These are phyloP conservation scores for Agrocybe pediades DNA, from an alignment of 768 basidiomycete genomes.

Conservation along the genomic window DNA sequence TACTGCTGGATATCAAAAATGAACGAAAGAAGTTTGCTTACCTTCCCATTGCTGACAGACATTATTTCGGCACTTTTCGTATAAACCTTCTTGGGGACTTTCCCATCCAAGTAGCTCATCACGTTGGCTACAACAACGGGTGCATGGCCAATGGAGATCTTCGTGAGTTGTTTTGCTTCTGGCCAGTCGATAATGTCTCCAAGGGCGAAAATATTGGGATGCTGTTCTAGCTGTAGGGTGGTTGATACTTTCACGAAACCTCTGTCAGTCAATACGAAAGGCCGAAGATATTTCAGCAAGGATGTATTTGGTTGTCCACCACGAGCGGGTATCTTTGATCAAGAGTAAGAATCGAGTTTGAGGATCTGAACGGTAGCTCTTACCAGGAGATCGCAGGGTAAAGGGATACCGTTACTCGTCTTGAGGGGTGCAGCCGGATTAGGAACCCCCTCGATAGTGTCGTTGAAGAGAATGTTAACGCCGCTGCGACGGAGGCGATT, in stretches of 20 bases:
- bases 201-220: constrained; percentile 59
- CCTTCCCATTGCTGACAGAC: constrained; percentile 26
- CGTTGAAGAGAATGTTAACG: constrained; percentile 52
- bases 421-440: constrained; percentile 17
- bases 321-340: constrained; percentile 31
- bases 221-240: constrained; percentile 52
- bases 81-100: constrained; percentile 29
- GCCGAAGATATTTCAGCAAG: constrained; percentile 47
- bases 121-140: constrained; percentile 50
- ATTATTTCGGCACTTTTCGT: constrained; percentile 23
- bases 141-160: constrained; percentile 41
- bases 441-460: constrained; percentile 44
- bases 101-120: constrained; percentile 28
- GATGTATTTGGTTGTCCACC: constrained; percentile 50
- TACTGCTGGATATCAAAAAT: background rate
- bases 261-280: constrained; percentile 34
- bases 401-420: constrained; percentile 23
- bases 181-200: constrained; percentile 67
- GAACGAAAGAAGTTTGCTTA: background rate
- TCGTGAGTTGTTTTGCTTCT: constrained; percentile 62
- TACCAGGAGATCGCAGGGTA: constrained; percentile 27
- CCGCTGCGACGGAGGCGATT: constrained; percentile 41
- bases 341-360: background rate
- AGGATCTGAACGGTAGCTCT: background rate
- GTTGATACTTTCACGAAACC: constrained; percentile 53